Evolutionary conservation across 202 grass and related monocot genomes (phyloP), one percentile per base, ranked within the genome.

Genomic region (Alloteropsis angusta): DNA sequence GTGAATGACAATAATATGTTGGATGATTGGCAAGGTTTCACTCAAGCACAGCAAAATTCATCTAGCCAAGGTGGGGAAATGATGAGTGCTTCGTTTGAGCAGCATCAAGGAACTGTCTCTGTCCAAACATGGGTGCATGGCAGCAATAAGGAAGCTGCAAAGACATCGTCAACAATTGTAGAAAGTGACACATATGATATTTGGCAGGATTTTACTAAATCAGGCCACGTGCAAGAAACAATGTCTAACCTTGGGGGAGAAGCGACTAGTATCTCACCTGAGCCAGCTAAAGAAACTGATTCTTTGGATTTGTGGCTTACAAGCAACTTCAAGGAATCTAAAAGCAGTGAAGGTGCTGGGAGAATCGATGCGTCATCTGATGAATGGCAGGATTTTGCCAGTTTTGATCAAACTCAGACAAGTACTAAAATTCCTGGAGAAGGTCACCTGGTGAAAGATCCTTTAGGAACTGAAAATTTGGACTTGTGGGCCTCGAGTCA

Each of bases 301-400:
- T 32, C 80, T 47, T 80, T 75, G 49, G 75, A 77, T 80, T 76
- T 83, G 28, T 86, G 86, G 83, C 30, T 85, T 62, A 77, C 52
- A 30, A 84, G 69, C 72, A 87, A 74, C 45, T 6, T 38, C 39
- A 85, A 82, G 64, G 87, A 87, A 67, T 76, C 82, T 60, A 75
- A 76, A 53, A 80, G 49, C 49, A 76, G 60, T 30, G 57, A 86
- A 72, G 49, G 23, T 64, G 86, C 72, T 67, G 54, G 43, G 76
- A 59, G 57, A 78, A 77, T 87, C 67, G 41, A 90, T 73, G 76
- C 87, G 15, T 65, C 68, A 28, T 78, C 85, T 16, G 83, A 78
- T 87, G 83, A 64, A 71, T 95, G 89, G 92, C 76, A 86, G 43
- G 85, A 90, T 83, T 90, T 95, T 78, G 75, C 89, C 83, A 85